Conservation (phyloP, 2,329 filamentous ascomycete species). For the Neurospora sp. region DNA sequence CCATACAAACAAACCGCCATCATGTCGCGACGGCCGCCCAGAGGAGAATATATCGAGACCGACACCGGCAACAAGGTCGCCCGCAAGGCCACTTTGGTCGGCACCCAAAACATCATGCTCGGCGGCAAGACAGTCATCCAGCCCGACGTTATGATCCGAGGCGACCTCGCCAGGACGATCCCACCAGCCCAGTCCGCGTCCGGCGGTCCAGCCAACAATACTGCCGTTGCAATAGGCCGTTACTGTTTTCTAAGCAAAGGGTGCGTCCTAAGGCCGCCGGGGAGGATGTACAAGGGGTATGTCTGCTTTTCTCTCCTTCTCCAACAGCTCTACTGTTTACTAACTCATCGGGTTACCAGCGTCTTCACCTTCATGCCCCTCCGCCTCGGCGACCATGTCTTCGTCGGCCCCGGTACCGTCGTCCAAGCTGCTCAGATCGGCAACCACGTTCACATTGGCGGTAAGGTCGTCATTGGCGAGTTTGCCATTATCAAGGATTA, state of each 20-base stretch:
- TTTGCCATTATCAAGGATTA: constrained; percentile 93
- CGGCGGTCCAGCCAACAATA: constrained; percentile 38
- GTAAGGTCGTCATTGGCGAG: constrained; percentile 66
- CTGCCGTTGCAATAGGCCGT: constrained; percentile 77
- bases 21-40: constrained; percentile 69
- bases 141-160: constrained; percentile 86
- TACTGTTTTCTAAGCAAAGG: constrained; percentile 82
- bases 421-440: constrained; percentile 78
- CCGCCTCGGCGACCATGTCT: constrained; percentile 90
- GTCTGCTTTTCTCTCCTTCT: constrained; percentile 6
- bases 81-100: constrained; percentile 80
- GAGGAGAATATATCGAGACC: constrained; percentile 95
- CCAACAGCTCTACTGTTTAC: not conserved
- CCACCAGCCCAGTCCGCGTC: constrained; percentile 26
- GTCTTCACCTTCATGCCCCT: constrained; percentile 75
- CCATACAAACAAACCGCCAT: constrained; percentile 13
- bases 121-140: constrained; percentile 94
- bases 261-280: constrained; percentile 72
- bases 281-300: constrained; percentile 67
- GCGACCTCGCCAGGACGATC: constrained; percentile 63
- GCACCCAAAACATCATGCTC: constrained; percentile 95
- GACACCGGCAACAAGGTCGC: constrained; percentile 98
- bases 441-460: constrained; percentile 78
- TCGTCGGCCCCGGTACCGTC: constrained; percentile 65
- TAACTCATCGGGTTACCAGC: no score